phyloP scores from a whole-genome alignment of 2,329 filamentous ascomycete genomes.

The Rugonectria rugulosa region DNA sequence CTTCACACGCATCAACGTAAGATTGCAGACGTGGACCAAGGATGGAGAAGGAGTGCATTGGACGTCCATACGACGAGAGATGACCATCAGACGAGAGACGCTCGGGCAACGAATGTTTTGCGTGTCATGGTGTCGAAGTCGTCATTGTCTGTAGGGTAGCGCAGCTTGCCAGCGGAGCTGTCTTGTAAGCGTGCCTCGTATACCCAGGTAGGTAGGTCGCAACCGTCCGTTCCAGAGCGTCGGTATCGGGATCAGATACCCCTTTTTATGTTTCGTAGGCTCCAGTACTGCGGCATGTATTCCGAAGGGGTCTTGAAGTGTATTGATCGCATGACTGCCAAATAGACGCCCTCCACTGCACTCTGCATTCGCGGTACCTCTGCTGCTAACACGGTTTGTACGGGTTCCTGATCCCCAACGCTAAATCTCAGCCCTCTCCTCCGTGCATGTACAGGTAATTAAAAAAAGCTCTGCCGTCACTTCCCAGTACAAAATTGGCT shows the following conservation, averaged over 20 bases:
- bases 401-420: neutral
- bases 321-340: too few species aligned
- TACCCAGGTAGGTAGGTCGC: too few species aligned
- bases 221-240: too few species aligned
- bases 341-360: too few species aligned
- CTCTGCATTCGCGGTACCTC: too few species aligned
- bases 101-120: conserved; percentile 14
- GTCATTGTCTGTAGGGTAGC: conserved; percentile 19
- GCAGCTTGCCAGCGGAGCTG: neutral
- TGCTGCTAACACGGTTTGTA: conserved; percentile 24
- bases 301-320: neutral
- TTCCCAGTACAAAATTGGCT: conserved; percentile 20
- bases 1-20: neutral
- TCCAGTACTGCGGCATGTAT: neutral
- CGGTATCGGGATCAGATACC: too few species aligned
- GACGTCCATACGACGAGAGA: neutral
- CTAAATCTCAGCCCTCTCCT: conserved; percentile 6
- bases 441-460: neutral
- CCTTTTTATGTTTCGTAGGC: neutral
- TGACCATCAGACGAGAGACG: conserved; percentile 13
- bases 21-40: neutral
- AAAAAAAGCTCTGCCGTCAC: conserved; percentile 11
- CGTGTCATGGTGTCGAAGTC: neutral
- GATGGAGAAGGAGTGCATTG: neutral
- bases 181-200: too few species aligned